Conservation (phyloP, 768 basidiomycete species). For the Pleurotus tuber-regium region DNA sequence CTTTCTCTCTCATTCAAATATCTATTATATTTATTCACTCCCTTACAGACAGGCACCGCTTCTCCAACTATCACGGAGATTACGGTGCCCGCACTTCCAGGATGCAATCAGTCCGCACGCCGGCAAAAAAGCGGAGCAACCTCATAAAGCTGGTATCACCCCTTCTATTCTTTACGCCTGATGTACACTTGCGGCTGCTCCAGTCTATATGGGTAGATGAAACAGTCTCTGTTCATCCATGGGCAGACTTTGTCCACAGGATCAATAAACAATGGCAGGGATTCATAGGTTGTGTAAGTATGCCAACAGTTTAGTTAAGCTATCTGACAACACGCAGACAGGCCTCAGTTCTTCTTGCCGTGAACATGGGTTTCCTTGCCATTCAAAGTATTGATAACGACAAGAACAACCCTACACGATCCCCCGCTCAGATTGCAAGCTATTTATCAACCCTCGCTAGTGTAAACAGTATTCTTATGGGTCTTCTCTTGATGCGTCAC, state of each 20-base stretch:
- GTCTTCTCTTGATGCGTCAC: slow-evolving; percentile 41
- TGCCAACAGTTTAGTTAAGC: not conserved
- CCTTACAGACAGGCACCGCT: slow-evolving; percentile 32
- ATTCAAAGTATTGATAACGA: slow-evolving; percentile 35
- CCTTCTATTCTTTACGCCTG: slow-evolving; percentile 42
- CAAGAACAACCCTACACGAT: slow-evolving; percentile 12
- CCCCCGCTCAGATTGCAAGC: slow-evolving; percentile 33
- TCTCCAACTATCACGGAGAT: slow-evolving; percentile 42
- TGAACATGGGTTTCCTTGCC: slow-evolving; percentile 47
- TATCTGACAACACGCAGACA: slow-evolving; percentile 16
- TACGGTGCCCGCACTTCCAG: slow-evolving; percentile 37
- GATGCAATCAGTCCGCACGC: slow-evolving; percentile 21
- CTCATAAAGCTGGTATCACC: slow-evolving; percentile 33
- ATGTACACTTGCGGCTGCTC: slow-evolving; percentile 36
- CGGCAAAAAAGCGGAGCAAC: slow-evolving; percentile 16
- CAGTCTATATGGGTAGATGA: slow-evolving; percentile 48
- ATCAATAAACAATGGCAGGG: slow-evolving; percentile 37
- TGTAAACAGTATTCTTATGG: slow-evolving; percentile 40
- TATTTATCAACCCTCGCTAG: slow-evolving; percentile 42
- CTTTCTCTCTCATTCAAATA: slow-evolving; percentile 4
- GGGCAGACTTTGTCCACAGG: slow-evolving; percentile 34
- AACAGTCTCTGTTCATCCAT: slow-evolving; percentile 32
- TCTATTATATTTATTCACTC: too few relatives aligned
- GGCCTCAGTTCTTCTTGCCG: slow-evolving; percentile 47
- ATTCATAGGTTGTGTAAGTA: slow-evolving; percentile 41